A percentile compares a stretch with the other conserved stretches of the same genome.
phyloP scores from a whole-genome alignment of 1,284 basidiomycete species.

The Mycosarcoma mackinlayi region DNA sequence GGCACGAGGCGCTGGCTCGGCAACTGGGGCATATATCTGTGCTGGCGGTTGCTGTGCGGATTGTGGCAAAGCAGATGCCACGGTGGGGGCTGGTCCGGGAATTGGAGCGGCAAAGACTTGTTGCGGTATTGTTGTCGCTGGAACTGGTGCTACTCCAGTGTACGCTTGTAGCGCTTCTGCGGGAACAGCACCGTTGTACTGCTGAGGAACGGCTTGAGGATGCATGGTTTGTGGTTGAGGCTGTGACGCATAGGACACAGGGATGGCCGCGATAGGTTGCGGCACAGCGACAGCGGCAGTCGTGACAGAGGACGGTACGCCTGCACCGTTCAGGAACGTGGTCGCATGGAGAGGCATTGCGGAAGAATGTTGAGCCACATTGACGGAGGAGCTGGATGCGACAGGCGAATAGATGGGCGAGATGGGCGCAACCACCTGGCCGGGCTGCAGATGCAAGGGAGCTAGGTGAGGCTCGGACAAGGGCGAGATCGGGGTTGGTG shows the following conservation, averaged over 20 bases:
- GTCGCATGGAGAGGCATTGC: slow-evolving; percentile 27
- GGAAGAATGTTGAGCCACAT: slow-evolving; percentile 24
- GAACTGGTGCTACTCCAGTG: slow-evolving; percentile 1
- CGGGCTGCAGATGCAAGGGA: slow-evolving; percentile 32
- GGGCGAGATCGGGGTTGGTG: slow-evolving; percentile 30
- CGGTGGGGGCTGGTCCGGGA: slow-evolving; percentile 1
- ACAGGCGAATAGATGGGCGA: slow-evolving; percentile 41
- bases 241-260: slow-evolving; percentile 12
- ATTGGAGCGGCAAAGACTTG: not conserved
- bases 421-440: slow-evolving; percentile 34
- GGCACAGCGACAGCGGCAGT: slow-evolving; percentile 13
- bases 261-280: slow-evolving; percentile 11
- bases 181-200: slow-evolving; percentile 2
- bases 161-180: not conserved
- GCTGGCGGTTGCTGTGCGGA: slow-evolving; percentile 5
- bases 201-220: slow-evolving; percentile 4
- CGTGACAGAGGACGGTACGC: too few species aligned
- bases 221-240: slow-evolving; percentile 8
- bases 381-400: slow-evolving; percentile 32
- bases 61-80: not conserved
- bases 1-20: slow-evolving; percentile 18
- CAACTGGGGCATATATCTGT: slow-evolving; percentile 28
- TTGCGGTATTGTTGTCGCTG: slow-evolving; percentile 13
- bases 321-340: slow-evolving; percentile 17
- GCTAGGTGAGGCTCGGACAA: slow-evolving; percentile 18